Evolutionary conservation across 805 yeast species (phyloP), one percentile per base, ranked within the genome.

Genomic region (Yarrowia keelungensis): DNA sequence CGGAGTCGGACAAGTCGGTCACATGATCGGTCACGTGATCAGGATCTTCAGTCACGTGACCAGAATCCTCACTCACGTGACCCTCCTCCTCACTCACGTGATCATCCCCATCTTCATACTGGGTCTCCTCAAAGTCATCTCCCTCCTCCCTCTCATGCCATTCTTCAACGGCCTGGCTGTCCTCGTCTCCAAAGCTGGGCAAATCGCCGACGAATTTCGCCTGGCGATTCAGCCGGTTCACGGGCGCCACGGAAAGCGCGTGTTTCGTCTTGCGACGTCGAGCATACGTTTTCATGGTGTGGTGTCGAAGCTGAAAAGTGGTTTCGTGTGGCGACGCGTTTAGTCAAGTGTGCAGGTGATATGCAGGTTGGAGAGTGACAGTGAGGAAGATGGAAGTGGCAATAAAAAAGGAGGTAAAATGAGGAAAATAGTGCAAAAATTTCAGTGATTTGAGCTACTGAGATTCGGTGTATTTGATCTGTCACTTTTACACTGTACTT

Each of bases 251-350:
- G 7, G 11, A 12, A n/a, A 43, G 65, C 38, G 47, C 46, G 39
- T 59, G 45, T 36, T 45, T 43, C 5, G 32, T 10, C 14, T 42
- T 10, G 8, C 42, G 51, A 16, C 51, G 50, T 43, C 65, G 39
- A 4, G 51, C 65, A 35, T 59, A 59, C 4, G 65, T 59, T 45
- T 59, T 43, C 65, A 59, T 59, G 15, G 39, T 56, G 49, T 36
- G 15, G 38, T 56, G 47, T n/a, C 3, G 54, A 53, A 19, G 10
- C 8, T 14, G 59, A 11, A n/a, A 11, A 41, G 19, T 41, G 12
- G 38, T 56, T 41, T 41, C 46, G 47, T 54, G 61, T 59, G 41
- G 51, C 39, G 65, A 59, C 51, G 65, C 65, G 65, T 59, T 58
- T 45, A 35, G 35, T 32, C 3, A 43, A 16, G 26, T 22, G 35